Evolutionary conservation across 257 asterid species (phyloP), one percentile per base, ranked within the genome.

Genomic region (Przewalskia tangutica): DNA sequence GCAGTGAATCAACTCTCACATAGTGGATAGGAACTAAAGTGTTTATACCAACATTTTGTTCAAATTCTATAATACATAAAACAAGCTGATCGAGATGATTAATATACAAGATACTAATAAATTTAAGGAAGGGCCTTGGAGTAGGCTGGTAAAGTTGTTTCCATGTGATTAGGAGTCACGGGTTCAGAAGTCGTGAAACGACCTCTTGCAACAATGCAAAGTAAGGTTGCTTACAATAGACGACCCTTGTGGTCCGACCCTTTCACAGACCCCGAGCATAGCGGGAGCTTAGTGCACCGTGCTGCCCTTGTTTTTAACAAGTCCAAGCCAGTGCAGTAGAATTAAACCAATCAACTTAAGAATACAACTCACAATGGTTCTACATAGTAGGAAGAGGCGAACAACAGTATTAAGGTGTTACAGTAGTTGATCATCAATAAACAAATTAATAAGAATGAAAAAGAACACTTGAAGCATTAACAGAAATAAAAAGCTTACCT

Each of bases 401-500:
- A 68, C 77, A 23, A 48, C 44, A 10, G 34, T 50, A 12, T 46
- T 44, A 46, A 66, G 9, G 54, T 38, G 54, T 40, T 68, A n/a
- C 9, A 40, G 6, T 12, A 48, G 44, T 73, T 14, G 23, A 23
- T 73, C 60, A 48, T 23, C 23, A 48, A 48, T 73, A 60, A 5
- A 2, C 20, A 70, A 48, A 12, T 6, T 48, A 73, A 34, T 73
- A 50, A 64, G 63, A 77, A 82, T 20, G 65, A 53, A 64, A 48
- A 55, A 54, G 42, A 70, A 12, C 12, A 55, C 34, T 80, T 34
- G 55, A 51, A 83, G 60, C 23, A 48, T 46, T 16, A 20, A 83
- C 60, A 46, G 40, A 46, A 7, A 36, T 12, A 65, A 65, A 82
- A 58, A 80, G 77, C 59, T 14, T 63, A 96, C 99, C 98, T 96